phyloP scores from a whole-genome alignment of 768 basidiomycete genomes.

The Auriscalpium orientale region DNA sequence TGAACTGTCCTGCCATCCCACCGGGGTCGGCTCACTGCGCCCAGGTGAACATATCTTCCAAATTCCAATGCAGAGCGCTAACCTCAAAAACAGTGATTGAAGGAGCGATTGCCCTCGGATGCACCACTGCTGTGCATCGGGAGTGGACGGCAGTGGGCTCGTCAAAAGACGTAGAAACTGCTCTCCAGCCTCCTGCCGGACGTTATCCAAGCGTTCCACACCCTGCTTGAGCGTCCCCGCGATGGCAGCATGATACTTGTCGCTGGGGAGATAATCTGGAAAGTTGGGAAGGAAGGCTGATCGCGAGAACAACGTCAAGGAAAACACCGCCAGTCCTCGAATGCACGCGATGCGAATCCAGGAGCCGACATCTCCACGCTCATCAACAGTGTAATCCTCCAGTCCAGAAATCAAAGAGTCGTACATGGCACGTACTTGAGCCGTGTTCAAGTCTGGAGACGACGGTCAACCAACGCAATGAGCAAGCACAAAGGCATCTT shows the following conservation, averaged over 20 bases:
- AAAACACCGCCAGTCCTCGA: conserved; percentile 49
- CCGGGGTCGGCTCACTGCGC: conserved; percentile 20
- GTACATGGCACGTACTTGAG: conserved; percentile 29
- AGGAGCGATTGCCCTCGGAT: conserved; percentile 42
- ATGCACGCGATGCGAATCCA: conserved; percentile 85
- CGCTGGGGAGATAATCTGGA: conserved; percentile 51
- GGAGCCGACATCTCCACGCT: conserved; percentile 94
- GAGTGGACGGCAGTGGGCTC: conserved; percentile 35
- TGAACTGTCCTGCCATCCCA: conserved; percentile 61
- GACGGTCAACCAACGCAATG: background rate
- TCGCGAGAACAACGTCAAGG: conserved; percentile 42
- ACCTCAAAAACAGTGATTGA: conserved; percentile 48
- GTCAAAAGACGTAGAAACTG: conserved; percentile 46
- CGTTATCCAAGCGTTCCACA: conserved; percentile 85
- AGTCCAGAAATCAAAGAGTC: conserved; percentile 62
- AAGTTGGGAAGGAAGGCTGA: conserved; percentile 38
- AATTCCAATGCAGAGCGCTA: background rate
- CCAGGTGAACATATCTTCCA: background rate
- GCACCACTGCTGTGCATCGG: conserved; percentile 39
- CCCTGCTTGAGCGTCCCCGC: conserved; percentile 80
- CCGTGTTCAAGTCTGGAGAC: background rate
- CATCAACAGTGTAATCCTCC: conserved; percentile 86
- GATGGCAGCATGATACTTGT: conserved; percentile 48
- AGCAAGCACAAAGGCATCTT: conserved; percentile 16
- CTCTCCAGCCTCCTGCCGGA: conserved; percentile 72